phyloP scores from a whole-genome alignment of 805 yeast genomes.

The Saccharomycopsis sp. region DNA sequence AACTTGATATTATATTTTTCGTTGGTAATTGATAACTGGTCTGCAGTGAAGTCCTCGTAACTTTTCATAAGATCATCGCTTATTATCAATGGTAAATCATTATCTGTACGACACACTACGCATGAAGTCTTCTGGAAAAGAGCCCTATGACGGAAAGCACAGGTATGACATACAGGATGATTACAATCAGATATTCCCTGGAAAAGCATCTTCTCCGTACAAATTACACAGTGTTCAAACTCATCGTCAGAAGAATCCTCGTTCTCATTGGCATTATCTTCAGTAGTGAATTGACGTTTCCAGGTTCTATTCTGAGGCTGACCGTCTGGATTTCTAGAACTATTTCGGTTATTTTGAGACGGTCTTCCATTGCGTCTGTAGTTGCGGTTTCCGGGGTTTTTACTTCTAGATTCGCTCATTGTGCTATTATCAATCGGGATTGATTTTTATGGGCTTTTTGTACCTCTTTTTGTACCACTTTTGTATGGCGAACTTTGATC shows the following conservation, averaged over 20 bases:
- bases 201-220: constrained; percentile 65
- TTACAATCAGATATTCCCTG: constrained; percentile 77
- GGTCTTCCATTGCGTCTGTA: not conserved
- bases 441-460: no score
- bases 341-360: constrained; percentile 17
- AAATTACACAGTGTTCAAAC: constrained; percentile 63
- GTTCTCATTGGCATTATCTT: constrained; percentile 3
- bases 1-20: constrained; percentile 33
- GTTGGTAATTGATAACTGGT: constrained; percentile 2
- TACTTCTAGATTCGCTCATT: constrained; percentile 5
- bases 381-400: constrained; percentile 17
- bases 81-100: not conserved
- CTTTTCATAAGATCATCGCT: not conserved
- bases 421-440: not conserved
- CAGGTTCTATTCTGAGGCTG: not conserved
- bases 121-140: constrained; percentile 69
- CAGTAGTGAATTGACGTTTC: not conserved
- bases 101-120: constrained; percentile 62
- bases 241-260: constrained; percentile 32
- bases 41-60: not conserved
- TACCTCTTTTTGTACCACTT: no score
- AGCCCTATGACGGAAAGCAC: constrained; percentile 79
- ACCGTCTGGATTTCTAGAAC: not conserved
- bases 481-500: no score
- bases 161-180: constrained; percentile 75